A percentile compares a stretch with the other conserved stretches of the same genome.
phyloP scores from a whole-genome alignment of 2,329 filamentous ascomycete genomes.

The Fusarium torulosum region DNA sequence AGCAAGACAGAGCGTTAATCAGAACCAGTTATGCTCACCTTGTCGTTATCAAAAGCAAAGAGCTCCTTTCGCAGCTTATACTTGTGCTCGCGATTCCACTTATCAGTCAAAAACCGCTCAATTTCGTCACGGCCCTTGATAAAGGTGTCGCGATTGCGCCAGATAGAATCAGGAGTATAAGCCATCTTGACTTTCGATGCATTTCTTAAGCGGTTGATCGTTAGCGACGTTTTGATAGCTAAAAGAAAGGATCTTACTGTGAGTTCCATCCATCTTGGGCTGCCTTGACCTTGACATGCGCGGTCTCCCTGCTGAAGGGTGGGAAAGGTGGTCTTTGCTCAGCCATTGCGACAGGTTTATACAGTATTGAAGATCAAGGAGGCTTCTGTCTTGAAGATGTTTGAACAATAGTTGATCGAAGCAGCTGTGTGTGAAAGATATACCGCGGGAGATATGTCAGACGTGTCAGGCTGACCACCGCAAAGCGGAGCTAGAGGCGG shows the following conservation, averaged over 20 bases:
- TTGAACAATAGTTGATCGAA: background rate
- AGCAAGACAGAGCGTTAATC: rapidly evolving
- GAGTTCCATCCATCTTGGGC: slow-evolving; percentile 89
- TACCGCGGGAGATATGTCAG: background rate
- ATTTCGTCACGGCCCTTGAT: slow-evolving; percentile 77
- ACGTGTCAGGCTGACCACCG: background rate
- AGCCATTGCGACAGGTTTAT: background rate
- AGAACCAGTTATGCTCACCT: slow-evolving; percentile 51
- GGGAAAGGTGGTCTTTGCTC: slow-evolving; percentile 64
- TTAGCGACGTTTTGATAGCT: background rate
- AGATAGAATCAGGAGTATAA: slow-evolving; percentile 82
- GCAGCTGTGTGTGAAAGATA: background rate
- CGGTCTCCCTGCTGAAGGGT: slow-evolving; percentile 80
- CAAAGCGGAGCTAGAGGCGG: background rate
- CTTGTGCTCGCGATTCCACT: slow-evolving; percentile 78
- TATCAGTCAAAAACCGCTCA: slow-evolving; percentile 74
- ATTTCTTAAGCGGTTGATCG: slow-evolving; percentile 60
- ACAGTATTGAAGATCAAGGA: background rate
- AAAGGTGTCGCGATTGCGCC: slow-evolving; percentile 82
- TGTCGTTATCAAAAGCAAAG: slow-evolving; percentile 80
- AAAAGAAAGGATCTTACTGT: slow-evolving; percentile 59
- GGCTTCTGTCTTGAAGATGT: background rate
- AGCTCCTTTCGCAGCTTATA: slow-evolving; percentile 86
- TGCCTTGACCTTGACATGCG: slow-evolving; percentile 81
- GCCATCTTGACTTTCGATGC: slow-evolving; percentile 74